phyloP scores from a whole-genome alignment of 148 eudicot genomes.

The Talinum fruticosum region DNA sequence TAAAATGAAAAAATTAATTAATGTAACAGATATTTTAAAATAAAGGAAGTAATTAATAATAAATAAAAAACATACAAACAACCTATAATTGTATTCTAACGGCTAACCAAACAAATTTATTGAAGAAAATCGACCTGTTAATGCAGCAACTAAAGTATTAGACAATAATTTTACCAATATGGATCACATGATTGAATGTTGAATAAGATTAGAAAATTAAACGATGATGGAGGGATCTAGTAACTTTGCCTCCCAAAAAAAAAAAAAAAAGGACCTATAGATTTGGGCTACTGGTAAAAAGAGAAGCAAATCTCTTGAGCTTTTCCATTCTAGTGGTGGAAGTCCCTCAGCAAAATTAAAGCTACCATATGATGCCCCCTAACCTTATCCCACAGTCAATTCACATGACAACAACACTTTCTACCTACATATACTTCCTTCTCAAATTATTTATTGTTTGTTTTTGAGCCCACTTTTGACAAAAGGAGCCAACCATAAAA shows the following conservation, averaged over 20 bases:
- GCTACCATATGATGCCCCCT: conserved; percentile 10
- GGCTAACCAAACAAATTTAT: no score
- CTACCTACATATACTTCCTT: not conserved
- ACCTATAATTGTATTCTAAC: no score
- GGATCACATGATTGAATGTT: no score
- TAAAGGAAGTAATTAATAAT: no score
- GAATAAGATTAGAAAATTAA: no score
- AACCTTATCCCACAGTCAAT: conserved; percentile 16
- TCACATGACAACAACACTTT: conserved; percentile 8
- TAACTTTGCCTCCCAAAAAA: no score
- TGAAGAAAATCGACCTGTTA: no score
- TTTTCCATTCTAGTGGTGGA: not conserved
- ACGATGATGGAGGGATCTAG: conserved; percentile 19
- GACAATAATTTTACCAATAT: no score
- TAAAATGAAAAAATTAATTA: no score
- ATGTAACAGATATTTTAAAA: no score
- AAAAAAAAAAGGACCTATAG: conserved; percentile 8
- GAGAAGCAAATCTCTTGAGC: not conserved
- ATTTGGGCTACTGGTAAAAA: not conserved
- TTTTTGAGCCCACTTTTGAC: not conserved
- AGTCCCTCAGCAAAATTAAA: not conserved
- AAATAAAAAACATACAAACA: no score
- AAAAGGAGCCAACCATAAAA: conserved; percentile 15
- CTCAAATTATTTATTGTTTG: conserved; percentile 1
- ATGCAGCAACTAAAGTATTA: no score